Base-by-base conservation (phyloP, 768 basidiomycete genomes). In the Clathrus columnatus region DNA sequence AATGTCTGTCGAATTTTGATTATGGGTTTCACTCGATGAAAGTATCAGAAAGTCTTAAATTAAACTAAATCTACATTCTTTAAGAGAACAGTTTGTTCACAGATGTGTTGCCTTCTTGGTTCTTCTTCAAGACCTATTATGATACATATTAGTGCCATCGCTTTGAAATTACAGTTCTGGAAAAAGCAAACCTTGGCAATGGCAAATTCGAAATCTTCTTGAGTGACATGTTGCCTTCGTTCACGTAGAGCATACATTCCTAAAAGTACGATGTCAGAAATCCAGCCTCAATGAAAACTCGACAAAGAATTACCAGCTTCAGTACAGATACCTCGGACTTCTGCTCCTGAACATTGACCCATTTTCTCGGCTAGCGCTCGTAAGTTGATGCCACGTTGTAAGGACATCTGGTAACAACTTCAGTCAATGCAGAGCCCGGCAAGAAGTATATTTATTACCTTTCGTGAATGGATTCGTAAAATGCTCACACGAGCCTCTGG, bases 171-270 rank as follows among this genome's bases (percentile, higher is more conserved):
- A 29, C n/a, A 18, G 8, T 4, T 5, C 8, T 7, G 20, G 20
- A 14, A 14, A 16, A 17, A 17, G 17, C 70, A 4, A 51, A 87
- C 91, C 80, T 96, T 98, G 2, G 94, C 93, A 11, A 97, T 88
- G 29, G 95, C 94, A 74, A 97, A 93, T 75, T 97, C 96, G 64
- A 98, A 98, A 65, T 98, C 95, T 66, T 98, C 95, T 69, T 96
- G 94, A 2, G 94, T 96, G 50, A 98, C 95, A 68, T 98, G 94
- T 61, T 96, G 94, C 60, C 95, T 75, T 57, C 95, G 80, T 70
- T 99, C 95, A 17, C 95, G 81, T 2, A 99, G 75, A 0, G 95
- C 95, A 64, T 96, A 98, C 95, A 97, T 97, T 24, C 91, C 91
- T 85, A 59, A 7, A 56, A 26, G 16, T 47, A 18, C n/a, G 23